Percentiles rank a stretch among this genome's conserved stretches.
These are phyloP conservation scores for Neonectria punicea DNA, from an alignment of 2,329 filamentous ascomycete genomes.

Conservation along the genomic window DNA sequence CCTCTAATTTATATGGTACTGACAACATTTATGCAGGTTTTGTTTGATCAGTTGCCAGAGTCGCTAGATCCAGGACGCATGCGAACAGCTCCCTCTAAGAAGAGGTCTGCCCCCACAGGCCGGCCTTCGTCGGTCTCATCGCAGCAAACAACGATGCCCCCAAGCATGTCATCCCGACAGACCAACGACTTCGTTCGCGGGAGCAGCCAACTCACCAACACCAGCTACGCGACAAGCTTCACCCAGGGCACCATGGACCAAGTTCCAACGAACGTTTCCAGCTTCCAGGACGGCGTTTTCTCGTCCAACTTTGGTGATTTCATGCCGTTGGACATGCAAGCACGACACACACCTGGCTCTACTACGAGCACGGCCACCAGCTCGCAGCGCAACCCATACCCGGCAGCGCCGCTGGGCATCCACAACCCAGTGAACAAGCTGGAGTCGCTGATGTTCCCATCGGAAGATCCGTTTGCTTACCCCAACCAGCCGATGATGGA, in stretches of 20 bases:
- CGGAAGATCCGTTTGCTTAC: slow-evolving; percentile 81
- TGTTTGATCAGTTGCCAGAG: slow-evolving; percentile 87
- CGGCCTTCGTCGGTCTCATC: slow-evolving; percentile 46
- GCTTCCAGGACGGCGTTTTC: slow-evolving; percentile 51
- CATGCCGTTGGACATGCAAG: slow-evolving; percentile 57
- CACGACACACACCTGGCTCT: slow-evolving; percentile 56
- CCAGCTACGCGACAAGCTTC: slow-evolving; percentile 41
- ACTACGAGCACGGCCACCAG: slow-evolving; percentile 53
- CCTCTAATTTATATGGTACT: slow-evolving; percentile 31
- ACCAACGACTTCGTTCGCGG: slow-evolving; percentile 48
- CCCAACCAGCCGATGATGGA: slow-evolving; percentile 79
- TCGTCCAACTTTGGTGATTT: slow-evolving; percentile 56
- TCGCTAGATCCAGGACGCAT: slow-evolving; percentile 66
- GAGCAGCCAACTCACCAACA: slow-evolving; percentile 42
- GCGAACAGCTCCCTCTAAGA: slow-evolving; percentile 59
- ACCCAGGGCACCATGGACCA: slow-evolving; percentile 49
- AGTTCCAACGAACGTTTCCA: slow-evolving; percentile 43
- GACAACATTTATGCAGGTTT: slow-evolving; percentile 60
- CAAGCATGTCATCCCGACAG: slow-evolving; percentile 48
- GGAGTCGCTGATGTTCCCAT: slow-evolving; percentile 83
- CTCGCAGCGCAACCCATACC: slow-evolving; percentile 49
- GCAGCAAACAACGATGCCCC: slow-evolving; percentile 44
- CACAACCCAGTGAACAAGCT: slow-evolving; percentile 71
- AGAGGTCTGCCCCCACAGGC: slow-evolving; percentile 62
- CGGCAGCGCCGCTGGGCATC: slow-evolving; percentile 46